These are phyloP conservation scores for Strobilomyces confusus DNA, from an alignment of 768 basidiomycete genomes.

Conservation along the genomic window DNA sequence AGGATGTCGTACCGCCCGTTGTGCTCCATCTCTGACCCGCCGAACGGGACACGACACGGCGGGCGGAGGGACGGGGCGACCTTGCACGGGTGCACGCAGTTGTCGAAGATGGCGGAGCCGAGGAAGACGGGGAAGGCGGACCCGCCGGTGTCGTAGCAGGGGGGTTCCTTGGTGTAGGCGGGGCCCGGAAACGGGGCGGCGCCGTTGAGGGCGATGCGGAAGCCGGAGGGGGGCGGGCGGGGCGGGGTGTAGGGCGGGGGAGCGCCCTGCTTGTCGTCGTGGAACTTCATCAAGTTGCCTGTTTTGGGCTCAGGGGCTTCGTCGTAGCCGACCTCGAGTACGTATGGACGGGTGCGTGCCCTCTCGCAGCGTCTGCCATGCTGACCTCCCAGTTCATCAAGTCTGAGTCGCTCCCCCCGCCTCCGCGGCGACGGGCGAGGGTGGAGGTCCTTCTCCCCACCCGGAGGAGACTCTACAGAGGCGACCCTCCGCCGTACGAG, in stretches of 20 bases:
- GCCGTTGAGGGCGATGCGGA: slow-evolving; percentile 51
- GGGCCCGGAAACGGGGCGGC: slow-evolving; percentile 37
- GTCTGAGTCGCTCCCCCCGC: not conserved
- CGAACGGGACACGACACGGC: slow-evolving; percentile 57
- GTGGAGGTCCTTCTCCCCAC: slow-evolving; percentile 16
- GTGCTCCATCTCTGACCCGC: slow-evolving; percentile 57
- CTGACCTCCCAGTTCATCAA: too few species aligned
- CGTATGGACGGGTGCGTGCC: too few species aligned
- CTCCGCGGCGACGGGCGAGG: not conserved
- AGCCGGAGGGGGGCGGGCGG: slow-evolving; percentile 57
- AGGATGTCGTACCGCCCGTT: slow-evolving; percentile 70
- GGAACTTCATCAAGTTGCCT: slow-evolving; percentile 8
- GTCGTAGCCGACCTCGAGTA: too few species aligned
- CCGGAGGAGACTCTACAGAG: slow-evolving; percentile 1
- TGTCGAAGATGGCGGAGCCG: slow-evolving; percentile 65
- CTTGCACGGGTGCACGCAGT: slow-evolving; percentile 82
- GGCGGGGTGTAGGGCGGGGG: slow-evolving; percentile 10
- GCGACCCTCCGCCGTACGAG: slow-evolving; percentile 8
- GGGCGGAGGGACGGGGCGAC: slow-evolving; percentile 56
- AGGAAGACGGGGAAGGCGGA: slow-evolving; percentile 54
- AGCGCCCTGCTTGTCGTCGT: slow-evolving; percentile 4
- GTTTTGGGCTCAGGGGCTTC: too few species aligned
- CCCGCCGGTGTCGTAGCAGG: slow-evolving; percentile 55
- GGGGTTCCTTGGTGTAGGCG: slow-evolving; percentile 44
- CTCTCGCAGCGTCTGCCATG: too few species aligned